Evolutionary conservation across 192 early-diverging fungal genomes (phyloP).

Genomic region (Coemansia sp.): DNA sequence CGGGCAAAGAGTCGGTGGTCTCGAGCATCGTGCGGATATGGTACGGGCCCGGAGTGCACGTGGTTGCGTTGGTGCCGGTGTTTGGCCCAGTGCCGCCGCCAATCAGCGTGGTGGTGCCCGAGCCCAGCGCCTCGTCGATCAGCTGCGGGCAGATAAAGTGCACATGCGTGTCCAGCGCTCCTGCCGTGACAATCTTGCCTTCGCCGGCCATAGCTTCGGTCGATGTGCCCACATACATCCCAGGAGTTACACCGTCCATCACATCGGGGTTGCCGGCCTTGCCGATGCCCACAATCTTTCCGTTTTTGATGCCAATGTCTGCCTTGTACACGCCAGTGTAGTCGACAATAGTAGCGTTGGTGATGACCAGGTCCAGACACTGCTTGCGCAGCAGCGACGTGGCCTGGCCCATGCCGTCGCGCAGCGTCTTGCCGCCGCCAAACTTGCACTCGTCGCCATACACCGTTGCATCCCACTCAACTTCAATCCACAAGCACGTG

Average conservation of each 20-base stretch:
- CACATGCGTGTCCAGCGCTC: conserved; percentile 90
- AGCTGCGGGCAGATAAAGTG: conserved; percentile 96
- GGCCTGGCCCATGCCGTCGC: conserved; percentile 95
- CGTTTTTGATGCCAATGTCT: conserved; percentile 90
- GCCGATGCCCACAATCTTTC: conserved; percentile 87
- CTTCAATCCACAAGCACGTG: conserved; percentile 76
- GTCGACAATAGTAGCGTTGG: conserved; percentile 91
- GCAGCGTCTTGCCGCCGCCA: conserved; percentile 91
- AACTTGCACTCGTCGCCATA: conserved; percentile 98
- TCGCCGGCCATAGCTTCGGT: conserved; percentile 94
- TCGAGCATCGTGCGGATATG: conserved; percentile 90
- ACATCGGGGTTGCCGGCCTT: conserved; percentile 97
- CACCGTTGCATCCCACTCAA: conserved; percentile 85
- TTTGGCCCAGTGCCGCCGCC: conserved; percentile 95
- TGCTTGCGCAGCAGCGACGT: conserved; percentile 63
- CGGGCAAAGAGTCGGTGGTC: conserved; percentile 81
- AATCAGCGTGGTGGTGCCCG: conserved; percentile 80
- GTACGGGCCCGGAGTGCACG: conserved; percentile 83
- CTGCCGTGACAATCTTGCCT: conserved; percentile 88
- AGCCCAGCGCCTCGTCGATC: conserved; percentile 76
- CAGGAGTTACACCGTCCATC: conserved; percentile 89
- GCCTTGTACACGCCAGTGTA: conserved; percentile 96
- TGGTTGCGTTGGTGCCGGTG: conserved; percentile 94
- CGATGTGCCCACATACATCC: conserved; percentile 83
- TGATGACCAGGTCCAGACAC: conserved; percentile 91